Evolutionary conservation across 768 basidiomycete species (phyloP).

Genomic region (Nidularia sp.): DNA sequence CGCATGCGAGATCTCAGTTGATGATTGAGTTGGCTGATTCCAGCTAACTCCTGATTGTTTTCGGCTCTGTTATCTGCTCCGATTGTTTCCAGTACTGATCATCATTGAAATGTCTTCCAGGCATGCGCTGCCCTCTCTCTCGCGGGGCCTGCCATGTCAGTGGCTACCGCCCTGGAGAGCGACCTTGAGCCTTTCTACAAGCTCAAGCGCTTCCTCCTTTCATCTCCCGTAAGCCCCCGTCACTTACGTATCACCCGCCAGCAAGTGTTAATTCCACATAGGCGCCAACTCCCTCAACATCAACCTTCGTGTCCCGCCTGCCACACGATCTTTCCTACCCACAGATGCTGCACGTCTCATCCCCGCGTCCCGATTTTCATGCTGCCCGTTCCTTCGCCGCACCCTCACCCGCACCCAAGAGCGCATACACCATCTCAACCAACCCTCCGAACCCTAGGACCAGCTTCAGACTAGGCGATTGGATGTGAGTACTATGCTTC

Average conservation of each 20-base stretch:
- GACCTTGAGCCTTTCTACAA: constrained; percentile 63
- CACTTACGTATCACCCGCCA: constrained; percentile 9
- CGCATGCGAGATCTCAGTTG: not conserved
- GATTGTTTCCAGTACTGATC: not conserved
- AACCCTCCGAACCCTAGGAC: constrained; percentile 71
- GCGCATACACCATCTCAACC: constrained; percentile 55
- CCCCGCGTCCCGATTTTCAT: constrained; percentile 23
- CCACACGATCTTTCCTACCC: constrained; percentile 11
- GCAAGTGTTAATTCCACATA: constrained; percentile 10
- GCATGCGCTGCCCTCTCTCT: constrained; percentile 53
- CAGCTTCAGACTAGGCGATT: constrained; percentile 66
- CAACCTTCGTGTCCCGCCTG: constrained; percentile 12
- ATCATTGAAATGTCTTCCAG: constrained; percentile 23
- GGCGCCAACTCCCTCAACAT: constrained; percentile 12
- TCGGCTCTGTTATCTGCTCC: too few relatives aligned
- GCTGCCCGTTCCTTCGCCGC: constrained; percentile 8
- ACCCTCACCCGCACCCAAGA: constrained; percentile 9
- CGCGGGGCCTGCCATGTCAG: constrained; percentile 40
- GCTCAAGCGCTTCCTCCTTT: constrained; percentile 37
- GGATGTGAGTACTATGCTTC: constrained; percentile 56
- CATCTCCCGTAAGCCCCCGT: constrained; percentile 10
- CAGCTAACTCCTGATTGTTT: too few relatives aligned
- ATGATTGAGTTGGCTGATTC: too few relatives aligned
- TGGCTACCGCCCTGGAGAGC: constrained; percentile 54
- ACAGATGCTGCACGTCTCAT: constrained; percentile 16